Evolutionary conservation across 2,329 filamentous ascomycete genomes (phyloP), one percentile per base, ranked within the genome.

Genomic region (Botrytis hyacinthi): DNA sequence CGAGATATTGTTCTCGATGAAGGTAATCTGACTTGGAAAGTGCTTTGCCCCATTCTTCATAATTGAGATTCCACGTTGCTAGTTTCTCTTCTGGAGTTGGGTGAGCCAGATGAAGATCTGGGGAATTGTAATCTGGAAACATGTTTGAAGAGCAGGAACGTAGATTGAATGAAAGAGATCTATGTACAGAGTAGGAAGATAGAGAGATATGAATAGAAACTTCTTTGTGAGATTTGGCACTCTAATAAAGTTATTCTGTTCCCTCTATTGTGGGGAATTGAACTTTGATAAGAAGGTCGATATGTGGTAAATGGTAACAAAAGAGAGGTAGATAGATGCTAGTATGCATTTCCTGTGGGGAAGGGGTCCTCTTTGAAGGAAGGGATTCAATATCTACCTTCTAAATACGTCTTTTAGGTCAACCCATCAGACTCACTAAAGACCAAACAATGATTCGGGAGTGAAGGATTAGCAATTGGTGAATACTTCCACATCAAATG

Each of bases 1-100:
- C 84, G 16, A 92, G 84, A 79, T 87, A 86, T 26, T 81, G 80
- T 79, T 92, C 91, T 62, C 91, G 87, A 61, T 84, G 81, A 57
- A 92, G 81, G 79, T 92, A 93, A 54, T 85, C 83, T 1, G 86
- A 78, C 8, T 86, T 79, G 7, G 84, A 82, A 4, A 93, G 84
- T 1, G 88, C 85, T 59, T 84, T 84, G 18, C 87, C 88, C 91
- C 91, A 93, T 77, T 84, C 84, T 35, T 82, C 78, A 70, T 88
- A 85, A 57, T 87, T 90, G 63, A 85, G 82, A 9, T 82, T 83
- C 87, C 88, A 92, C 70, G 86, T 88, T 67, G 81, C 82, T 32
- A 79, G 76, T 74, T 85, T 86, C 80, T 93, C 91, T 12, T 83
- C 82, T 3, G 82, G 78, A 1, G 88, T 92, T 1, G 91, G 88